phyloP scores from a whole-genome alignment of 2,329 filamentous ascomycete species.

The Diaporthe citriasiana region DNA sequence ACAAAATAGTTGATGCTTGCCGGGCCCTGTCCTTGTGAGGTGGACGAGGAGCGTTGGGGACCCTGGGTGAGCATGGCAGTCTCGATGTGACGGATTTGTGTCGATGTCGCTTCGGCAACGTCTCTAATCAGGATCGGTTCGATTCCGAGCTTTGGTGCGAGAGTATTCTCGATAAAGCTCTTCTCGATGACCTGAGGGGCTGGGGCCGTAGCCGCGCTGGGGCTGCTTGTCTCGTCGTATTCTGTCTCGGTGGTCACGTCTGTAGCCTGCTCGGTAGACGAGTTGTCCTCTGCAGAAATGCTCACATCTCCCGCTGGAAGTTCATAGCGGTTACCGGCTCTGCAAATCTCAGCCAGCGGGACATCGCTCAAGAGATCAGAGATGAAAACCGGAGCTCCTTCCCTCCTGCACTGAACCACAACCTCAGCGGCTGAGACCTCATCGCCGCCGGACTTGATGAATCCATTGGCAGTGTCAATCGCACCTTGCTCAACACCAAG shows the following conservation, averaged over 20 bases:
- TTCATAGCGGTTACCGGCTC: constrained; percentile 34
- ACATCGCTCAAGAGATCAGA: constrained; percentile 58
- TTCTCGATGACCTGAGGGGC: constrained; percentile 48
- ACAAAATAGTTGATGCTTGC: constrained; percentile 64
- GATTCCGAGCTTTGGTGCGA: constrained; percentile 60
- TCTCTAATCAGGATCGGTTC: constrained; percentile 61
- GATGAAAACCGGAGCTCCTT: constrained; percentile 58
- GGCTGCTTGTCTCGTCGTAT: constrained; percentile 7
- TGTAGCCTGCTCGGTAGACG: constrained; percentile 17
- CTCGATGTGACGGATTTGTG: constrained; percentile 64
- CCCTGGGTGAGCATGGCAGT: constrained; percentile 55
- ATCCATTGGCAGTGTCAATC: constrained; percentile 60
- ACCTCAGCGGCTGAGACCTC: constrained; percentile 60
- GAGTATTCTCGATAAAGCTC: constrained; percentile 56
- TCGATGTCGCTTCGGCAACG: constrained; percentile 62
- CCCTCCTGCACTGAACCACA: constrained; percentile 60
- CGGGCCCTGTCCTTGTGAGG: constrained; percentile 50
- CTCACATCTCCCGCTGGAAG: neutral
- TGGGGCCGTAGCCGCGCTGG: constrained; percentile 38
- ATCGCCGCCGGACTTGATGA: constrained; percentile 63
- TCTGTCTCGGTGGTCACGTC: neutral
- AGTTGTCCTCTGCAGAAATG: constrained; percentile 13
- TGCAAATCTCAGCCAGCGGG: constrained; percentile 62
- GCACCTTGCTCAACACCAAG: constrained; percentile 55
- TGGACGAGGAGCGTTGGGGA: constrained; percentile 19